Evolutionary conservation across 768 basidiomycete genomes (phyloP).

Genomic region (Tephrocybe sp.): DNA sequence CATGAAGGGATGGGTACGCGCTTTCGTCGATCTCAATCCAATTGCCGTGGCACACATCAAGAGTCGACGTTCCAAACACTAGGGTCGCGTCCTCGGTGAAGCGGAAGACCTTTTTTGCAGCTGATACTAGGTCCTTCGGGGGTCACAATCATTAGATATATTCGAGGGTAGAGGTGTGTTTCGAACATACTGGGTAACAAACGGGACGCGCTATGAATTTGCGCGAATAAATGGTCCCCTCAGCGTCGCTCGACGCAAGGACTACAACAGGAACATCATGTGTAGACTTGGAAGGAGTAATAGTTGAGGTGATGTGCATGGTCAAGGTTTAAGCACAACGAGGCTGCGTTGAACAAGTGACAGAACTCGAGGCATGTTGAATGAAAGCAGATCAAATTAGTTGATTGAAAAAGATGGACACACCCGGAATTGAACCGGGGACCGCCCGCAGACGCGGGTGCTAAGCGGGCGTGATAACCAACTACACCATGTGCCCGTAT

Average conservation of each 20-base stretch:
- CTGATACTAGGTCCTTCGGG: conserved; percentile 22
- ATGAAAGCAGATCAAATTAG: background rate
- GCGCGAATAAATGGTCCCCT: conserved; percentile 4
- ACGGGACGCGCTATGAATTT: conserved; percentile 26
- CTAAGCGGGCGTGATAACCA: conserved; percentile 34
- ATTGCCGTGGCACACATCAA: conserved; percentile 29
- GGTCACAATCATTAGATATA: no score
- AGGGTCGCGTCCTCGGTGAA: conserved; percentile 10
- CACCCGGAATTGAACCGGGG: conserved; percentile 31
- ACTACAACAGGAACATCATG: conserved; percentile 26
- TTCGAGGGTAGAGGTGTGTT: no score
- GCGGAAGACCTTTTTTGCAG: conserved; percentile 18
- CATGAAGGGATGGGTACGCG: conserved; percentile 26
- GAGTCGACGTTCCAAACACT: conserved; percentile 22
- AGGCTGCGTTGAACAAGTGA: background rate
- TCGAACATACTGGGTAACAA: conserved; percentile 21
- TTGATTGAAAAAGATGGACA: conserved; percentile 20
- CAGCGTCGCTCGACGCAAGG: conserved; percentile 18
- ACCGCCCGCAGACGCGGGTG: conserved; percentile 32
- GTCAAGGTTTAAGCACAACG: background rate
- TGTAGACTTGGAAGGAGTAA: conserved; percentile 15
- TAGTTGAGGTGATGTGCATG: conserved; percentile 24
- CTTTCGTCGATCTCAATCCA: conserved; percentile 30
- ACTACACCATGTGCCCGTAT: conserved; percentile 31
- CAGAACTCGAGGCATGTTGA: no score